Evolutionary conservation across 306 rosid species (phyloP).

Genomic region (Oxytropis ochrocephala): DNA sequence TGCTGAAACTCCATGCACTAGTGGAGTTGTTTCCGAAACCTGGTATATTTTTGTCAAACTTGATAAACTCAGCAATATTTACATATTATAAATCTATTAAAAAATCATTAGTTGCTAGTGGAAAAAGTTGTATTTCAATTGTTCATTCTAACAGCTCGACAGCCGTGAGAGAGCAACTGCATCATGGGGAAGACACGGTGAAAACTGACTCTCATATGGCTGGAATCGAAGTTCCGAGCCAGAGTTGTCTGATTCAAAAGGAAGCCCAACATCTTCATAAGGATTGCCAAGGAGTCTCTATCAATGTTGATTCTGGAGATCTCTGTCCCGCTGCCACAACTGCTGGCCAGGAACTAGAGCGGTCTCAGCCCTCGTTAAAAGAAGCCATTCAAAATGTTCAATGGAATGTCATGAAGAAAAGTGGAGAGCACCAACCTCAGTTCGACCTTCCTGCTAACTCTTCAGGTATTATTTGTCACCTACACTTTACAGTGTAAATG

Average conservation of each 20-base stretch:
- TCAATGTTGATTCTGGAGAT: constrained; percentile 23
- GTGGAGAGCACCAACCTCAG: constrained; percentile 26
- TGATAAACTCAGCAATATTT: neutral
- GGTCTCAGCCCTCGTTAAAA: neutral
- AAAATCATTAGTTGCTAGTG: neutral
- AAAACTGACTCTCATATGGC: constrained; percentile 20
- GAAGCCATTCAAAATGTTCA: constrained; percentile 21
- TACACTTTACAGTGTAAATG: neutral
- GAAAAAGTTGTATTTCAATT: neutral
- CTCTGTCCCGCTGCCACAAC: constrained; percentile 16
- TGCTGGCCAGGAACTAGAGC: constrained; percentile 21
- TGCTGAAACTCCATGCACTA: constrained; percentile 17
- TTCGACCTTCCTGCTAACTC: constrained; percentile 28
- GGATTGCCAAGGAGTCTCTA: constrained; percentile 25
- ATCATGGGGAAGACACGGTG: constrained; percentile 13
- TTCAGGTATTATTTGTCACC: constrained; percentile 31
- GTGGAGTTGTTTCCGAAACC: constrained; percentile 32
- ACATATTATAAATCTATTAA: neutral
- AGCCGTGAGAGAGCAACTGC: constrained; percentile 15
- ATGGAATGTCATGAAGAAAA: constrained; percentile 14
- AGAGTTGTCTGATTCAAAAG: constrained; percentile 13
- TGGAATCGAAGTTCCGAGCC: constrained; percentile 26
- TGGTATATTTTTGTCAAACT: constrained; percentile 39
- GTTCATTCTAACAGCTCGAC: constrained; percentile 34
- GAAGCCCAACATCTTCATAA: constrained; percentile 24